Conservation (phyloP, 202 grass and related monocot genomes). For the Panicum hallii region DNA sequence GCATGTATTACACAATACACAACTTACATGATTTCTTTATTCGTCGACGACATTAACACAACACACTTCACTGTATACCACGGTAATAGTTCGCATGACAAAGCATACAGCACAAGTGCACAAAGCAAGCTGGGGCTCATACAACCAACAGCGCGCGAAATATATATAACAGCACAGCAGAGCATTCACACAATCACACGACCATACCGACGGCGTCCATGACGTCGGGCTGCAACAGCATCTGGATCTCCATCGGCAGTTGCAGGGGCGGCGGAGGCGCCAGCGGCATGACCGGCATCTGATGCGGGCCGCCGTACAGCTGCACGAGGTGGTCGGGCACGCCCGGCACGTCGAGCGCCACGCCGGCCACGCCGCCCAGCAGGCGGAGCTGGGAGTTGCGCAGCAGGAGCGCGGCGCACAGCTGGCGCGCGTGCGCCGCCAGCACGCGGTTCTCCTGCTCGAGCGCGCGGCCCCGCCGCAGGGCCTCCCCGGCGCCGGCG, state of each 20-base stretch:
- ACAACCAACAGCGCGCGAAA: neutral
- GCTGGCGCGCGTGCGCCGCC: constrained; percentile 48
- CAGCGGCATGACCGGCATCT: neutral
- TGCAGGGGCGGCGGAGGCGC: neutral
- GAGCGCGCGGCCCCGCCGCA: constrained; percentile 44
- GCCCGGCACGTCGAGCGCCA: constrained; percentile 65
- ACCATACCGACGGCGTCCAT: constrained; percentile 49
- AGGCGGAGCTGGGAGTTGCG: constrained; percentile 62
- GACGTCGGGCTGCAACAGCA: constrained; percentile 46
- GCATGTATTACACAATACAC: neutral
- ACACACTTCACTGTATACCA: neutral
- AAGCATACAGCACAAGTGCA: constrained; percentile 5
- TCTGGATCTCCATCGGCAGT: constrained; percentile 30
- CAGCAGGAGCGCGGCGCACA: constrained; percentile 57
- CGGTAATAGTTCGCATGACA: neutral
- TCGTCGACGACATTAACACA: constrained; percentile 2
- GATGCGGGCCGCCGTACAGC: constrained; percentile 45
- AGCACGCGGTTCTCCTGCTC: constrained; percentile 70
- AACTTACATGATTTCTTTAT: constrained; percentile 2
- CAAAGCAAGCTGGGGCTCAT: neutral
- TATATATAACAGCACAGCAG: neutral
- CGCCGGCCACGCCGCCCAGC: constrained; percentile 46
- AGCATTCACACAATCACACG: neutral
- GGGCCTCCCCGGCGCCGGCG: neutral
- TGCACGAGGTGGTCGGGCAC: constrained; percentile 53